Conservation (phyloP, 2,329 filamentous ascomycete species). For the Clonostachys byssicola region DNA sequence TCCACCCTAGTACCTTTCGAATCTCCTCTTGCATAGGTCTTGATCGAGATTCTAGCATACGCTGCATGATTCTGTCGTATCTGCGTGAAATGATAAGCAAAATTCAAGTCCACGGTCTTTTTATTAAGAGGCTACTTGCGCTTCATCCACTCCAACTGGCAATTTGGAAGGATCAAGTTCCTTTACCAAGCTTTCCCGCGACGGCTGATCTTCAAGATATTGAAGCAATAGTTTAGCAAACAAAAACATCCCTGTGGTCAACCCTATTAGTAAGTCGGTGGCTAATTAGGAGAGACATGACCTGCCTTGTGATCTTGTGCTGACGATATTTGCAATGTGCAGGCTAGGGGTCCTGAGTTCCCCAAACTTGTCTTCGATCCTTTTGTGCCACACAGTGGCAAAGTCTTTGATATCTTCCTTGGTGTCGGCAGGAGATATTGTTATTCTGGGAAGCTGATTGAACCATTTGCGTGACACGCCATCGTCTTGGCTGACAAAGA, state of each 20-base stretch:
- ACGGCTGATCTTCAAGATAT: not conserved
- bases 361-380: conserved; percentile 3
- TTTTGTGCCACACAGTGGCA: not conserved
- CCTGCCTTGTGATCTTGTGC: conserved; percentile 3
- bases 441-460: not conserved
- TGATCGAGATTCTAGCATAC: not conserved
- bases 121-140: not conserved
- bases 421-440: not conserved
- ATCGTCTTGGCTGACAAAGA: conserved; percentile 7
- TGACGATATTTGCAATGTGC: conserved; percentile 2
- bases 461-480: conserved; percentile 2
- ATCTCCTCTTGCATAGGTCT: not conserved
- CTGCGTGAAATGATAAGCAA: not conserved
- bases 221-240: conserved; percentile 1
- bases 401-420: conserved; percentile 3
- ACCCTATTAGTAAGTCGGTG: not conserved
- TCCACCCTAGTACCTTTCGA: conserved; percentile 3
- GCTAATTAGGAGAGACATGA: not conserved
- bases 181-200: not conserved
- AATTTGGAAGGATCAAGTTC: not conserved
- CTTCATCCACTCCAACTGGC: not conserved
- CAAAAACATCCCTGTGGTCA: conserved; percentile 3
- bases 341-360: not conserved
- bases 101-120: not conserved
- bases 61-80: conserved; percentile 4